Evolutionary conservation across 1,284 basidiomycete species (phyloP).

Genomic region (Hymenochaete sp.): DNA sequence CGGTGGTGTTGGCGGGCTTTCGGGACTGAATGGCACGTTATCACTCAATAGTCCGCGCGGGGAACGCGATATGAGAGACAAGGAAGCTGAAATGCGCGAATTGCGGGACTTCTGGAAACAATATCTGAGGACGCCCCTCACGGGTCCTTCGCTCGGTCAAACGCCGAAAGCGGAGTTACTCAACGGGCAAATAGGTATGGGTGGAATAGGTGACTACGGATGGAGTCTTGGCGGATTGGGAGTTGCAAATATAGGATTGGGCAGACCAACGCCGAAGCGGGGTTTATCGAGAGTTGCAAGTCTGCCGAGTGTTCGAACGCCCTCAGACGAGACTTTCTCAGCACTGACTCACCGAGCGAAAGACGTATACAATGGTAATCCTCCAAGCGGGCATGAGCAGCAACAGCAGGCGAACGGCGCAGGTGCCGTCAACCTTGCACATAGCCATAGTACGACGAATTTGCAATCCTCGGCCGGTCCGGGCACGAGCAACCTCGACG

Average conservation of each 20-base stretch:
- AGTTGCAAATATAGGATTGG: conserved; percentile 1
- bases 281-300: conserved; percentile 50
- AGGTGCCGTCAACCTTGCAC: neutral
- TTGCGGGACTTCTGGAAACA: conserved; percentile 66
- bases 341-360: conserved; percentile 30
- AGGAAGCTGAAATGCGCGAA: conserved; percentile 44
- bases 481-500: conserved; percentile 36
- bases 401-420: neutral
- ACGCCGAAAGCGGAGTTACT: conserved; percentile 20
- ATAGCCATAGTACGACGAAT: conserved; percentile 7
- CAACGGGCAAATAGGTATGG: conserved; percentile 11
- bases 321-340: conserved; percentile 29
- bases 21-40: conserved; percentile 15
- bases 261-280: conserved; percentile 23
- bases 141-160: conserved; percentile 32
- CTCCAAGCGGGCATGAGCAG: too few relatives aligned
- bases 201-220: too few relatives aligned
- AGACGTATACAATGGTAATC: conserved; percentile 10
- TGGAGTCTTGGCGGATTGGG: conserved; percentile 17
- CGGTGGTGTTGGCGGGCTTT: neutral
- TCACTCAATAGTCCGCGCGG: conserved; percentile 8
- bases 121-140: conserved; percentile 63
- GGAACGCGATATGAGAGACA: conserved; percentile 23
- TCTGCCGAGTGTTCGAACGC: conserved; percentile 60
- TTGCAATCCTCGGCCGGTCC: neutral